Conservation (phyloP, 805 yeast species). For the Ascoidea asiatica region DNA sequence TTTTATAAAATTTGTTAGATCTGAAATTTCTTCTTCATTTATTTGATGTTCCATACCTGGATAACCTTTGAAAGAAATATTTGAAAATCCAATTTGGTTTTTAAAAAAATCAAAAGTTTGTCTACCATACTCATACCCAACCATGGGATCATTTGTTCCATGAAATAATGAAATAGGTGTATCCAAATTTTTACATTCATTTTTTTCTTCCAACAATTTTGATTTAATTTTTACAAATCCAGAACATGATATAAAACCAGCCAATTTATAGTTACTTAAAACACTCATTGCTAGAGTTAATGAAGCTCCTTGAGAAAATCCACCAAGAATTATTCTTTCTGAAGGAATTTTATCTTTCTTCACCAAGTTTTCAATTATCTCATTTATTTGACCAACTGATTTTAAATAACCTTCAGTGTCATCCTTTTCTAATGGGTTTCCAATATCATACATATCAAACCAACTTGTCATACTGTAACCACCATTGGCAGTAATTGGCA, state of each 20-base stretch:
- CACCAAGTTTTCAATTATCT: conserved; percentile 37
- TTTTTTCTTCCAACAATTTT: conserved; percentile 11
- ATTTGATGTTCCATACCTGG: conserved; percentile 21
- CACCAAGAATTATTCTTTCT: conserved; percentile 75
- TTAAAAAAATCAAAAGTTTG: conserved; percentile 21
- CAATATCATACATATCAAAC: conserved; percentile 64
- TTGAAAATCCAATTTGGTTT: conserved; percentile 20
- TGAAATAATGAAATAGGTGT: conserved; percentile 86
- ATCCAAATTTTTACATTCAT: conserved; percentile 15
- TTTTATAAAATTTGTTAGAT: conserved; percentile 21
- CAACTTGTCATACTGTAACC: conserved; percentile 69
- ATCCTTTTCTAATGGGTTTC: conserved; percentile 24
- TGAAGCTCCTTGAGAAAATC: conserved; percentile 93
- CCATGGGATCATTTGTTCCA: conserved; percentile 66
- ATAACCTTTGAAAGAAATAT: conserved; percentile 18
- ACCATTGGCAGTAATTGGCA: conserved; percentile 54
- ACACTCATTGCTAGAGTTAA: conserved; percentile 45
- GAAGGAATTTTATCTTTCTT: conserved; percentile 30
- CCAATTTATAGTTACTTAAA: conserved; percentile 40
- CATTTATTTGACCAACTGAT: conserved; percentile 30
- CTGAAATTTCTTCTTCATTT: conserved; percentile 24
- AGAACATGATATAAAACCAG: conserved; percentile 65
- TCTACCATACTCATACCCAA: conserved; percentile 27
- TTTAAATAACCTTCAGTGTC: conserved; percentile 43
- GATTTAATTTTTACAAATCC: conserved; percentile 46